Evolutionary conservation across 352 stramenopile genomes (phyloP).

Genomic region (Stephanocyclus meneghinianus): DNA sequence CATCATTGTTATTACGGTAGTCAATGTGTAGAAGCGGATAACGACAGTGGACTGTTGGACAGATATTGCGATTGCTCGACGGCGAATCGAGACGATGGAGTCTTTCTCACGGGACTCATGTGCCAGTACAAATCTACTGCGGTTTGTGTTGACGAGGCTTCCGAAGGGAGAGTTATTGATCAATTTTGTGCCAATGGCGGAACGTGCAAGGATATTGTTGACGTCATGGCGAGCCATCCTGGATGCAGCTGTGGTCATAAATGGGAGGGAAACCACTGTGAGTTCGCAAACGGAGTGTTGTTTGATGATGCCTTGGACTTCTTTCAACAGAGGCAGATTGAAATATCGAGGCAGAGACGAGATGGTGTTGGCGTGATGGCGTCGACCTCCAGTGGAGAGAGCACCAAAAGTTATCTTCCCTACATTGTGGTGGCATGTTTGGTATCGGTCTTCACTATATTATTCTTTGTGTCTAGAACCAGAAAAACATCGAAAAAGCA

Average conservation of each 20-base stretch:
- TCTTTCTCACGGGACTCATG: conserved; percentile 31
- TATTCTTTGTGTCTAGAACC: conserved; percentile 7
- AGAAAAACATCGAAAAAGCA: conserved; percentile 10
- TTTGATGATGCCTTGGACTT: conserved; percentile 44
- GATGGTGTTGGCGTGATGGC: neutral
- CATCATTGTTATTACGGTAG: conserved; percentile 42
- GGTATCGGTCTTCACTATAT: neutral
- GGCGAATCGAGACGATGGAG: conserved; percentile 3
- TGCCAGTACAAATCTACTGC: conserved; percentile 31
- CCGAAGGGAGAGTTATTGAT: conserved; percentile 17
- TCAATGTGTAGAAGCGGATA: conserved; percentile 32
- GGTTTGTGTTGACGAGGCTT: conserved; percentile 15
- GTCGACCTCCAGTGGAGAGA: neutral
- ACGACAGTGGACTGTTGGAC: conserved; percentile 40
- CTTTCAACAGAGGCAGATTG: conserved; percentile 28
- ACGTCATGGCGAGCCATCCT: conserved; percentile 17
- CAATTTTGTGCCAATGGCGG: conserved; percentile 43
- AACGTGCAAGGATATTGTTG: conserved; percentile 26
- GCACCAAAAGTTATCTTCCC: neutral
- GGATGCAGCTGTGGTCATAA: conserved; percentile 29
- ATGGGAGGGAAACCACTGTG: conserved; percentile 45
- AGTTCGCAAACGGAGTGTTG: conserved; percentile 28
- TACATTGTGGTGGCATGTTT: conserved; percentile 14
- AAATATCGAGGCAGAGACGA: conserved; percentile 18
- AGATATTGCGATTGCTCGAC: conserved; percentile 36